Evolutionary conservation across 169 alveolate genomes (phyloP).

Genomic region (Plasmodium ovale): DNA sequence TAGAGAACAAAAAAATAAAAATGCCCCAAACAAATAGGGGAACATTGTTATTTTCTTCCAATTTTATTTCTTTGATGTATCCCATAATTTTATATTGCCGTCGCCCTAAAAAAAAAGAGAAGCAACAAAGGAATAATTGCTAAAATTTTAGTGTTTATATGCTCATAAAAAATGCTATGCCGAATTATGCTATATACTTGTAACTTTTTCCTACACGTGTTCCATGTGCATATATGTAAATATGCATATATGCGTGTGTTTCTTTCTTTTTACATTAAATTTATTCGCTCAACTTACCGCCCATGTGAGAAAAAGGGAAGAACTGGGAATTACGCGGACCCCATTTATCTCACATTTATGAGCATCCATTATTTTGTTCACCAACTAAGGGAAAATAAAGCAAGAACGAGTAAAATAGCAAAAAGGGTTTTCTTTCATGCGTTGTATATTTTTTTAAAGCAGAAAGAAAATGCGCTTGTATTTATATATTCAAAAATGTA

Average conservation of each 20-base stretch:
- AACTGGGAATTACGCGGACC: conserved; percentile 24
- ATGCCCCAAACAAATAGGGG: conserved; percentile 6
- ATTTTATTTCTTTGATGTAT: conserved; percentile 9
- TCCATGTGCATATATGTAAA: background rate
- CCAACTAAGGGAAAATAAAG: too few relatives aligned
- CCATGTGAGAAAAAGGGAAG: conserved; percentile 42
- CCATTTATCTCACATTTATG: conserved; percentile 8
- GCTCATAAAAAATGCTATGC: too few relatives aligned
- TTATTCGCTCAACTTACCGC: conserved; percentile 28
- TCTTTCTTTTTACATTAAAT: background rate
- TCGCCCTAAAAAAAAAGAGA: conserved; percentile 3
- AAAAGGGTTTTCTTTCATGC: too few relatives aligned
- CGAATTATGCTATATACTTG: too few relatives aligned
- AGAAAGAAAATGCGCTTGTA: too few relatives aligned
- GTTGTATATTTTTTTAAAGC: too few relatives aligned
- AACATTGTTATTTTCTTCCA: background rate
- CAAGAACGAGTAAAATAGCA: too few relatives aligned
- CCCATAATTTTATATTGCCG: conserved; percentile 55
- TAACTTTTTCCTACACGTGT: too few relatives aligned
- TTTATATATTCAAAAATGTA: too few relatives aligned
- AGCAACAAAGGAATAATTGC: background rate
- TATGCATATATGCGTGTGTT: background rate
- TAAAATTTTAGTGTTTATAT: background rate
- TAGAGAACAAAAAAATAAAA: conserved; percentile 21
- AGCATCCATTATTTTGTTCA: conserved; percentile 48